Evolutionary conservation across 1,284 basidiomycete species (phyloP).

Genomic region (Paramarasmius palmivorus): DNA sequence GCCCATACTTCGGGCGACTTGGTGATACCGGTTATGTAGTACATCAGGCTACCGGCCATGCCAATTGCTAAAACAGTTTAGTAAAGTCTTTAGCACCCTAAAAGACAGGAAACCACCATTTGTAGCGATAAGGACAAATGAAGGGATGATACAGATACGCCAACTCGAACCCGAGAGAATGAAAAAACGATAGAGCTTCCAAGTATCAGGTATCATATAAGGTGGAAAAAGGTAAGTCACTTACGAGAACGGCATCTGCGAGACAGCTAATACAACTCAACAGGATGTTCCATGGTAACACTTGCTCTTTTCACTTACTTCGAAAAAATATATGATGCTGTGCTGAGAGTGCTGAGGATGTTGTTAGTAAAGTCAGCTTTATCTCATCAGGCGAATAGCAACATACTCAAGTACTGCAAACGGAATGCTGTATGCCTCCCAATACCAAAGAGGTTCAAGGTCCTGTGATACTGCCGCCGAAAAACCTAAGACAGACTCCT

Average conservation of each 20-base stretch:
- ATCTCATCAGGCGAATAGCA: too few species aligned
- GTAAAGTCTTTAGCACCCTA: not conserved
- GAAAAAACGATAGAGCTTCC: too few species aligned
- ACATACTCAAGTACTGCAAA: too few species aligned
- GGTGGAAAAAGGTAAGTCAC: not conserved
- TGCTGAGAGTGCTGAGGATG: too few species aligned
- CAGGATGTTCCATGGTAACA: too few species aligned
- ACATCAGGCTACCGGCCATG: too few species aligned
- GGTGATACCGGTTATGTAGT: too few species aligned
- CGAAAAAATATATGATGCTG: too few species aligned
- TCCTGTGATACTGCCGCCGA: not conserved
- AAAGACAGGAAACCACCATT: not conserved
- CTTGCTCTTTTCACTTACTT: too few species aligned
- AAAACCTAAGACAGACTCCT: not conserved
- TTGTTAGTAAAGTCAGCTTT: too few species aligned
- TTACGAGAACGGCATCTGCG: conserved; percentile 3
- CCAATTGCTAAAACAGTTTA: not conserved
- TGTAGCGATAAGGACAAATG: not conserved
- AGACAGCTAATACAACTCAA: not conserved
- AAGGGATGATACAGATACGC: not conserved
- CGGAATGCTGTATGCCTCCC: not conserved
- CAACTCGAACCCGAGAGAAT: not conserved
- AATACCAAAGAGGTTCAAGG: not conserved
- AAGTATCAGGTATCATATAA: too few species aligned
- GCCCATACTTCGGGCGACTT: not conserved